These are phyloP conservation scores for Helminthosporium solani DNA, from an alignment of 2,329 filamentous ascomycete species.

Conservation along the genomic window DNA sequence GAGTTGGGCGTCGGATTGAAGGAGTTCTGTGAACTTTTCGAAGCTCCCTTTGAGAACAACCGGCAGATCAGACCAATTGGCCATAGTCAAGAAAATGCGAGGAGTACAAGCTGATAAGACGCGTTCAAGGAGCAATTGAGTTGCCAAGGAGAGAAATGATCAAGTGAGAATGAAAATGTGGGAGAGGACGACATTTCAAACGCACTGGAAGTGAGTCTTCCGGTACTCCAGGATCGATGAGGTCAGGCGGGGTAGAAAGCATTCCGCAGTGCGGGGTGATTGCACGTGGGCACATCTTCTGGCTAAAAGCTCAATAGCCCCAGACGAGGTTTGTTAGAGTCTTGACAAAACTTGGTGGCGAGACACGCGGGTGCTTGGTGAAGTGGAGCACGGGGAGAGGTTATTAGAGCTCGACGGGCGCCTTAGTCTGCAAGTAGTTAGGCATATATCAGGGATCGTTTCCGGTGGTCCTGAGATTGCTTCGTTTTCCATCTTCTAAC, in stretches of 20 bases:
- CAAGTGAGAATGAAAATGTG: background rate
- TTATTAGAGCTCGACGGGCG: background rate
- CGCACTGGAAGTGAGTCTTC: no score
- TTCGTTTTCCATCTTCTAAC: no score
- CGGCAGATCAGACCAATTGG: constrained; percentile 38
- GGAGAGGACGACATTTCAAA: background rate
- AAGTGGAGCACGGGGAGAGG: background rate
- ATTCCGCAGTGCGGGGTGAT: constrained; percentile 23
- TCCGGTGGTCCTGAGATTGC: no score
- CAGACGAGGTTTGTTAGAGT: constrained; percentile 7
- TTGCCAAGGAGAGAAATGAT: background rate
- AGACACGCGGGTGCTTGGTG: background rate
- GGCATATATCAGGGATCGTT: background rate
- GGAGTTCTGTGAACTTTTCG: constrained; percentile 33
- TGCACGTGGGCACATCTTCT: constrained; percentile 26
- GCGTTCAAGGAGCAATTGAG: background rate
- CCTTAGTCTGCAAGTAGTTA: constrained; percentile 1
- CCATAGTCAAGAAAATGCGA: constrained; percentile 18
- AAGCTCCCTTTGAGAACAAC: constrained; percentile 33
- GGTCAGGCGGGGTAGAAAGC: constrained; percentile 2
- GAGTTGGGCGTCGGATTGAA: constrained; percentile 36
- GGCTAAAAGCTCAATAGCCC: constrained; percentile 9
- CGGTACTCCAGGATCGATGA: background rate
- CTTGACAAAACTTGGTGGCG: constrained; percentile 2
- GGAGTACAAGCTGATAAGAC: background rate